Conservation (phyloP, 495 filamentous ascomycete genomes). For the Penicillium egyptiacum region DNA sequence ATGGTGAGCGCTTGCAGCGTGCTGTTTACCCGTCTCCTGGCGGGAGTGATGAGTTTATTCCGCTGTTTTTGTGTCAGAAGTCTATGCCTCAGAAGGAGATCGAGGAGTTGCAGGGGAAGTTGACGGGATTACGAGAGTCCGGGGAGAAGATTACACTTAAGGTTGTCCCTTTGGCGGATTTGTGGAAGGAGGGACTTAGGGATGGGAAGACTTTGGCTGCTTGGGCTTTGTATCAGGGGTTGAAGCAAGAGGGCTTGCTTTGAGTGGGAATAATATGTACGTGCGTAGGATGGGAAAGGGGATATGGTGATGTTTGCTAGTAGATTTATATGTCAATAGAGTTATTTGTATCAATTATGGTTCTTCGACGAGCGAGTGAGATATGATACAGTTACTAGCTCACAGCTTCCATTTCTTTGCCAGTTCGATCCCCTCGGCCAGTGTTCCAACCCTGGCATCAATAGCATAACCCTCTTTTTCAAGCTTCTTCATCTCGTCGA, state of each 20-base stretch:
- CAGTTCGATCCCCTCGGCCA: conserved; percentile 84
- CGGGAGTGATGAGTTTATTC: conserved; percentile 82
- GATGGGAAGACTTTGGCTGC: conserved; percentile 82
- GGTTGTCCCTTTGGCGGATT: conserved; percentile 65
- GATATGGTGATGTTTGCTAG: background rate
- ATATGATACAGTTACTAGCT: background rate
- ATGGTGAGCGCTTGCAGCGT: conserved; percentile 52
- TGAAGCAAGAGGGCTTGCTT: conserved; percentile 65
- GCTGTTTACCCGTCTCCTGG: conserved; percentile 77
- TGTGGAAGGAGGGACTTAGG: conserved; percentile 74
- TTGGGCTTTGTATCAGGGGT: conserved; percentile 71
- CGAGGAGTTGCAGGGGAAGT: conserved; percentile 66
- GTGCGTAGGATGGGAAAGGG: background rate
- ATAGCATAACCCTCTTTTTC: conserved; percentile 78
- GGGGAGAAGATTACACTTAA: conserved; percentile 84
- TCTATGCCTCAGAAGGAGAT: conserved; percentile 62
- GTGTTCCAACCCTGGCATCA: conserved; percentile 78
- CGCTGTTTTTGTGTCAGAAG: conserved; percentile 73
- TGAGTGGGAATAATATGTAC: conserved; percentile 24
- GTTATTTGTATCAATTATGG: background rate
- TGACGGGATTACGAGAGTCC: conserved; percentile 74
- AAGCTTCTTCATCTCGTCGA: conserved; percentile 62
- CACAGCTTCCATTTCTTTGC: conserved; percentile 56
- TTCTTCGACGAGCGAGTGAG: background rate
- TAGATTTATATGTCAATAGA: background rate